Base-by-base conservation (phyloP, 2,329 filamentous ascomycete species). In the Xylaria sp. region DNA sequence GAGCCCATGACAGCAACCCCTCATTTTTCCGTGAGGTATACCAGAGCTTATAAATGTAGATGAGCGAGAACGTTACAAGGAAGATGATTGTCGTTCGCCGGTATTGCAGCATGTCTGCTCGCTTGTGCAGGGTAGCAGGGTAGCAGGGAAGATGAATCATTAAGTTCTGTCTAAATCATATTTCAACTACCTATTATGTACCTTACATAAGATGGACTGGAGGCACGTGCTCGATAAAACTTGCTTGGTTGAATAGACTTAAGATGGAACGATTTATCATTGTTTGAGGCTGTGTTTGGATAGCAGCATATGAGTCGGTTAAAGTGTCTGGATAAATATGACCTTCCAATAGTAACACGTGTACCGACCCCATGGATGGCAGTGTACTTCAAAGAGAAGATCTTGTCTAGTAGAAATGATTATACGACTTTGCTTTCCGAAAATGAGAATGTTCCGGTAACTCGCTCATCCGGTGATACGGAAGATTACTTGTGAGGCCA, bases 241-340 rank as follows among this genome's bases (percentile, higher is more conserved):
- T 20, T 36, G 33, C 33, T 31, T 46, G 15, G 20, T 28, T 9
- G 52, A 52, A 12, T 33, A 31, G 15, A 52, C 28, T 55, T 5
- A 55, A n/a, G 28, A 36, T 13, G n/a, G 15, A 3, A 55, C 10
- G 18, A 31, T 15, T 33, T 8, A 7, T 55, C 43, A 25, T 20
- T 15, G 10, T 20, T n/a, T 20, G 39, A 46, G 13, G 4, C 28
- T 46, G 33, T 41, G 23, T 20, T 12, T 25, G 3, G n/a, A 58
- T 18, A 41, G 18, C 1, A 41, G 13, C 5, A 7, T 15, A 33
- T 13, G 23, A 18, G 51, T 52, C 63, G 67, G 67, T 54, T 69
- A 69, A 69, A 66, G 58, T 59, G 31, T 7, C 66, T 64, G 67
- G 67, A 51, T 69, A 69, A 69, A 69, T 52, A 9, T 36, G 18